Percentiles rank a stretch among this genome's conserved stretches.
phyloP scores from a whole-genome alignment of 129 eudicot genomes.

The Flaveria trinervia region DNA sequence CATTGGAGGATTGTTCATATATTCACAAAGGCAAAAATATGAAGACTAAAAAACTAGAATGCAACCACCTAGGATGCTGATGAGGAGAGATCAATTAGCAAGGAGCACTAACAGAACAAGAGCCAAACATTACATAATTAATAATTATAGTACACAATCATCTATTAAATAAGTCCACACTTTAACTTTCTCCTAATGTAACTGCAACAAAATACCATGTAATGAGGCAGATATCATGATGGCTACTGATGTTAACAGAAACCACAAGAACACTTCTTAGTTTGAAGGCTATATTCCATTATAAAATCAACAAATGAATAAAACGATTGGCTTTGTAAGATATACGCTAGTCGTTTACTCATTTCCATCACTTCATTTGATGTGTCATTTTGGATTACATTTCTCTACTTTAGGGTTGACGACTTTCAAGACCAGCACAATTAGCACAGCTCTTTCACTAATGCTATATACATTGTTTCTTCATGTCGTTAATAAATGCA shows the following conservation, averaged over 20 bases:
- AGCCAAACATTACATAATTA: neutral
- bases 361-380: no score
- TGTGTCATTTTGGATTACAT: neutral
- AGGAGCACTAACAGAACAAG: no score
- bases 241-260: conserved; percentile 3
- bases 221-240: neutral
- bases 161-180: neutral
- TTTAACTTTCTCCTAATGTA: conserved; percentile 7
- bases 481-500: conserved; percentile 10
- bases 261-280: conserved; percentile 6
- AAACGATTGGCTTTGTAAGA: no score
- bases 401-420: neutral
- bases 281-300: conserved; percentile 4
- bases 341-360: no score
- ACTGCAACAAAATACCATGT: conserved; percentile 4
- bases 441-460: neutral
- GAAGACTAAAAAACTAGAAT: neutral
- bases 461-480: neutral
- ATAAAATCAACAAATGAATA: neutral
- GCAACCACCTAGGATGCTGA: conserved; percentile 8
- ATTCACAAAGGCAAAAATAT: neutral
- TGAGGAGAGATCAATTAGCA: neutral
- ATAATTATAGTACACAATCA: neutral
- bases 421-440: neutral
- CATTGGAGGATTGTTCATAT: no score